Conservation (phyloP, 495 filamentous ascomycete genomes). For the Xylaria grammica region DNA sequence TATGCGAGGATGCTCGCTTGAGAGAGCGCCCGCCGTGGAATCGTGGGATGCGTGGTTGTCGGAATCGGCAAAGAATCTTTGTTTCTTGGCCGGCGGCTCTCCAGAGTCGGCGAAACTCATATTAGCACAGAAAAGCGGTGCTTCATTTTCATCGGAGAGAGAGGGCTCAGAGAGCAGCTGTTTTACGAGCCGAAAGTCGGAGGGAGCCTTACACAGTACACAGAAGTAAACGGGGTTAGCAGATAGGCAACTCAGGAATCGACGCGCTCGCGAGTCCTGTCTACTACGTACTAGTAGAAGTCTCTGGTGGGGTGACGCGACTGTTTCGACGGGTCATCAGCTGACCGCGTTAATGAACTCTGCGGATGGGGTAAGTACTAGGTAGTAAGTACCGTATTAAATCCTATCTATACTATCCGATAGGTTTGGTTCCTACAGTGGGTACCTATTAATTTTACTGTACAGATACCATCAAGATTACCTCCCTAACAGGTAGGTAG, state of each 20-base stretch:
- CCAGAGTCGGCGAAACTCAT: constrained; percentile 64
- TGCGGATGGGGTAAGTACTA: neutral
- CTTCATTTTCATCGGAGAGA: neutral
- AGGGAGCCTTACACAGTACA: neutral
- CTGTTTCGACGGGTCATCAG: constrained; percentile 27
- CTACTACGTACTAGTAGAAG: neutral
- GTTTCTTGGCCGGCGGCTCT: constrained; percentile 75
- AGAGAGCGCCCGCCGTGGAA: constrained; percentile 18
- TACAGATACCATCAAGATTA: no score
- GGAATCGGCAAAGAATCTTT: constrained; percentile 78
- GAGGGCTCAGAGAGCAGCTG: no score
- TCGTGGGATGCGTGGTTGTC: constrained; percentile 34
- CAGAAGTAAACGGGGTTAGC: no score
- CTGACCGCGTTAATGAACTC: constrained; percentile 34
- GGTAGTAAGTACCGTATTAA: no score
- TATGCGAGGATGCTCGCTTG: constrained; percentile 23
- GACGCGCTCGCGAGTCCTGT: constrained; percentile 9
- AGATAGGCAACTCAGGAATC: neutral
- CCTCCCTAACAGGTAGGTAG: constrained; percentile 12
- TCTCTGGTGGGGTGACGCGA: constrained; percentile 31
- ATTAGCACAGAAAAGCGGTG: constrained; percentile 7
- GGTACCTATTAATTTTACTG: no score
- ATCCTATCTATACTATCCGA: no score
- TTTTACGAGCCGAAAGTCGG: neutral
- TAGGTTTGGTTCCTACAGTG: no score